Conservation (phyloP, 2,329 filamentous ascomycete genomes). For the Aureobasidium subglaciale region DNA sequence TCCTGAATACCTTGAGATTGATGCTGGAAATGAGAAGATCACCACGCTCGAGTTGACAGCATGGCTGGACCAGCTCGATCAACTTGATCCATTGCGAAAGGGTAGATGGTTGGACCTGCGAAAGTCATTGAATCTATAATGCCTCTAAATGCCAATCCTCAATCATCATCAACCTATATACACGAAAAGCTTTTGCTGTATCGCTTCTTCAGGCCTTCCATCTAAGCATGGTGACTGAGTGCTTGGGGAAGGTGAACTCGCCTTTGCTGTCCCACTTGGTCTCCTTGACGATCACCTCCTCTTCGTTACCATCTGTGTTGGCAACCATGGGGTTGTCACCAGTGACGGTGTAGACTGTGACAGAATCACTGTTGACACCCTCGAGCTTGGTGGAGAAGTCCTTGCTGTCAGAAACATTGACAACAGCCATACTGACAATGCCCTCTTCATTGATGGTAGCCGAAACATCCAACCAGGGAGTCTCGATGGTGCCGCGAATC, state of each 20-base stretch:
- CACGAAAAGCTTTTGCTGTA: neutral
- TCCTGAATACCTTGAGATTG: conserved; percentile 49
- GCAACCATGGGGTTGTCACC: conserved; percentile 50
- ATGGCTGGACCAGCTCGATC: conserved; percentile 58
- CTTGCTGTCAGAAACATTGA: conserved; percentile 59
- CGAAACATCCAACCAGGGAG: conserved; percentile 64
- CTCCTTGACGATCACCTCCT: conserved; percentile 55
- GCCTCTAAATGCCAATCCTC: conserved; percentile 32
- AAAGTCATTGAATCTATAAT: conserved; percentile 36
- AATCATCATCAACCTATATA: neutral
- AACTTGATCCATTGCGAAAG: conserved; percentile 65
- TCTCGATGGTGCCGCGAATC: conserved; percentile 58
- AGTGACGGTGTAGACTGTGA: conserved; percentile 57
- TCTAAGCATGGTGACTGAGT: conserved; percentile 17
- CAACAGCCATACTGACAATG: conserved; percentile 59
- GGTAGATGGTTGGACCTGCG: conserved; percentile 71
- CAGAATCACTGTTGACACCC: conserved; percentile 45
- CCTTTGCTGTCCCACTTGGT: conserved; percentile 58
- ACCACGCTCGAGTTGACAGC: conserved; percentile 39
- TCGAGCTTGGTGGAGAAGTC: conserved; percentile 54
- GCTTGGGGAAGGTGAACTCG: conserved; percentile 57
- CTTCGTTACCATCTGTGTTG: conserved; percentile 57
- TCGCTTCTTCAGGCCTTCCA: conserved; percentile 15
- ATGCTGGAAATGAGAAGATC: conserved; percentile 32
- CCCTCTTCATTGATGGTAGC: conserved; percentile 55